Base-by-base conservation (phyloP, 1,284 basidiomycete species). In the Leccinum colubrinum region DNA sequence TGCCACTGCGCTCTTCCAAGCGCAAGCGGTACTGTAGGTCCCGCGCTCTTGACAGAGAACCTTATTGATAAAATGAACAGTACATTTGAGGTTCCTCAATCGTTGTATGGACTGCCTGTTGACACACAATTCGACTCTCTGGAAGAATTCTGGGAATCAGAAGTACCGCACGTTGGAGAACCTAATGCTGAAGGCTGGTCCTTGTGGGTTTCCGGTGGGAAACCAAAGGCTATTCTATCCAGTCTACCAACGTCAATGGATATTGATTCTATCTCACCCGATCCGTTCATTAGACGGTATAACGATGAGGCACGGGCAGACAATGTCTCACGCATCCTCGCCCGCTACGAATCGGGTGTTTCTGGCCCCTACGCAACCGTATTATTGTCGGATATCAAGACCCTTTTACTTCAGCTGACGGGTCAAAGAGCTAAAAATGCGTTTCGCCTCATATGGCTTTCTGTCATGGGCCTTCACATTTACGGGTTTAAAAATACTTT, bases 291-390 rank as follows among this genome's bases (percentile, higher is more conserved):
- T 48, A 79, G 80, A 58, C 97, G 94, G 94, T 82, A 86, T 14
- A 72, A 75, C 7, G 80, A 81, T 15, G 94, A 97, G 75, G 67
- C 70, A 9, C 71, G 71, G 33, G 75, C 78, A 14, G 87, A 92
- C 66, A 70, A 68, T 17, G 65, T 65, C 8, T 72, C 76, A 20
- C 67, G 75, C 30, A 72, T 85, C 1, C 88, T 94, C 8, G 78
- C 81, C 4, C 86, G 89, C 33, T 84, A 88, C 62, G 81, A 83
- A 6, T 80, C 78, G 6, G 79, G 81, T 11, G 82, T 86, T 55
- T 79, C 81, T 30, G 94, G 96, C 73, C 94, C 94, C 0, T 95
- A 90, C 73, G 80, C 87, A 1, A 85, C 85, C 2, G 81, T 97
- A 22, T 77, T 98, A 14, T 94, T 95, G 73, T 80, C 84, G 53